Base-by-base conservation (phyloP, 805 yeast species). In the Metschnikowia anglica region DNA sequence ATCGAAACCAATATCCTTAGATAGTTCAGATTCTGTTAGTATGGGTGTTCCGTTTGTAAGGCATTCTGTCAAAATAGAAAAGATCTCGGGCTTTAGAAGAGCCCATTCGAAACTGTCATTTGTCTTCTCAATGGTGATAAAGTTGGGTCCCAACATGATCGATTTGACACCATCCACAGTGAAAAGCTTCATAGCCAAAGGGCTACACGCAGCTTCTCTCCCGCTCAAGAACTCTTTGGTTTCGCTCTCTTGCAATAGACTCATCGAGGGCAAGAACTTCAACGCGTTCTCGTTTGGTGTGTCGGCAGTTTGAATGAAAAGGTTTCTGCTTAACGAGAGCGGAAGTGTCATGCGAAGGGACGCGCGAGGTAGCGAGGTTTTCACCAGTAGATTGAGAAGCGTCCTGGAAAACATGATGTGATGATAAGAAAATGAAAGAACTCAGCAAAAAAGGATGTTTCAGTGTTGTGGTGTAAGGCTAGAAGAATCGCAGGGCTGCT, bases 211-310 rank as follows among this genome's bases (percentile, higher is more conserved):
- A 0, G 95, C 91, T 49, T 88, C 93, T 44, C 91, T 71, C 2
- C 90, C 90, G 39, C 77, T 74, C 29, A 83, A 67, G 52, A 81
- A 85, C 62, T 88, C 96, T 20, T 81, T 65, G 0, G 95, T 87
- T 48, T 77, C 74, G 31, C 79, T 79, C 36, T 55, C 62, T 16
- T 69, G 73, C 13, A 88, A 66, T n/a, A 88, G 77, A 33, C 72
- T 70, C 63, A 75, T 79, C 10, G 88, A 81, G 0, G 96, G 96
- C 24, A 87, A 62, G 55, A 88, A 88, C 70, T 88, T 88, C 43
- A 88, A 64, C 0, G 96, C 96, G 53, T 86, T 81, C 41, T 81
- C 90, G 59, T 88, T 88, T 2, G 96, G 96, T 0, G 96, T 88
- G 23, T 82, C 79, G 25, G 84, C 81, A 0, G 96, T 88, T 60